Percentiles rank a stretch among this genome's conserved stretches.
Evolutionary conservation across 495 filamentous ascomycete species (phyloP).

Genomic region (Jackrogersella multiformis): DNA sequence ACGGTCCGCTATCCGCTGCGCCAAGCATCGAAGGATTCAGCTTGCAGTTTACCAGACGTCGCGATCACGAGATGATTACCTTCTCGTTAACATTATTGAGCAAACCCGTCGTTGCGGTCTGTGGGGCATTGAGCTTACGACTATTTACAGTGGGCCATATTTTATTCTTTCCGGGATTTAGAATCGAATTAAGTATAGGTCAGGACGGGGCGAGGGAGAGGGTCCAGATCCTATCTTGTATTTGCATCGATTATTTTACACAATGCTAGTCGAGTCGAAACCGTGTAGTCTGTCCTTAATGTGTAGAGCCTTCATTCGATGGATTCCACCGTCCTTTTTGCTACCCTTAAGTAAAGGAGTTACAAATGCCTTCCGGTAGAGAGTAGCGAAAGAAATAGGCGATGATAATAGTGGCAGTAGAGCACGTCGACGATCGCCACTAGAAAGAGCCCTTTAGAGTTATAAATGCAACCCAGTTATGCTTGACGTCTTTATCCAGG

Average conservation of each 20-base stretch:
- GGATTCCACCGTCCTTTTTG: not conserved
- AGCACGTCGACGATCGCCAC: not conserved
- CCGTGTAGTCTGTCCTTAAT: not conserved
- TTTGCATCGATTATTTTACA: conserved; percentile 8
- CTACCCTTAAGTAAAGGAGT: not conserved
- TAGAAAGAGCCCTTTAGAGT: not conserved
- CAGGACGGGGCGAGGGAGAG: not conserved
- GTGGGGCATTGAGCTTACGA: conserved; percentile 8
- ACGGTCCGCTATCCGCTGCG: conserved; percentile 16
- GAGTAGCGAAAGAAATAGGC: not conserved
- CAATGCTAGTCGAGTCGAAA: not conserved
- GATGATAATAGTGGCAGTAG: not conserved
- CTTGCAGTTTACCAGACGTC: conserved; percentile 1
- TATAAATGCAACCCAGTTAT: not conserved
- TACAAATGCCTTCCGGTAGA: not conserved
- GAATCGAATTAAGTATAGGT: conserved; percentile 5
- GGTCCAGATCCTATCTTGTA: conserved; percentile 17
- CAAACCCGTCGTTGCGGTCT: not conserved
- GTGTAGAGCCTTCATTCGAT: not conserved
- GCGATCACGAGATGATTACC: conserved; percentile 6
- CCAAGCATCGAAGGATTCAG: conserved; percentile 21
- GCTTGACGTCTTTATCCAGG: not conserved
- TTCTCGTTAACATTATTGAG: conserved; percentile 7
- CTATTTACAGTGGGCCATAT: not conserved
- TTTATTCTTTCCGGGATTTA: not conserved